Evolutionary conservation across 176 grass and related monocot species (phyloP).

Genomic region (Musa itinerans): DNA sequence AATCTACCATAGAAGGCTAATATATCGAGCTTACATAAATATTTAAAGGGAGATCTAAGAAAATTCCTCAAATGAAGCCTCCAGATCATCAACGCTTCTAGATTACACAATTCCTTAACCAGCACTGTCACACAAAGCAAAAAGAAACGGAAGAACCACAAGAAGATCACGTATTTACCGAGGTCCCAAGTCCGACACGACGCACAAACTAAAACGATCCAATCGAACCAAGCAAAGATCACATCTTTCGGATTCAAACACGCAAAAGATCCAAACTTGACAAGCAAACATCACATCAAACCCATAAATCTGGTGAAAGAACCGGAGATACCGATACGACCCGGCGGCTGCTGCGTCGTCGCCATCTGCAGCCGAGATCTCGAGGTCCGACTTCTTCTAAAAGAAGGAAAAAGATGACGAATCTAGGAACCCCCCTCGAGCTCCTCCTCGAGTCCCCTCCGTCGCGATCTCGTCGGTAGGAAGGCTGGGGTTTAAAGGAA

Average conservation of each 20-base stretch:
- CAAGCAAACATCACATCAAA: not conserved
- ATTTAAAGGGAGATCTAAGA: not conserved
- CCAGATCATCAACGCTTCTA: not conserved
- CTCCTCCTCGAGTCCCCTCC: not conserved
- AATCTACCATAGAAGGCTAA: not conserved
- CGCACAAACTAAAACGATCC: not conserved
- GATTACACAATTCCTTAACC: not conserved
- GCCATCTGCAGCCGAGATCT: conserved; percentile 28
- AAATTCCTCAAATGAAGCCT: not conserved
- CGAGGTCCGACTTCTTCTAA: not conserved
- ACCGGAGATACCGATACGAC: conserved; percentile 26
- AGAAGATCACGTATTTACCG: not conserved
- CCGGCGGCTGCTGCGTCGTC: conserved; percentile 22
- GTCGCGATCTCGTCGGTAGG: not conserved
- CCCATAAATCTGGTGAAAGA: not conserved
- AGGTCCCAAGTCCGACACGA: not conserved
- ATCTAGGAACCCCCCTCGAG: not conserved
- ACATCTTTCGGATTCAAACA: not conserved
- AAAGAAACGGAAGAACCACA: too few relatives aligned
- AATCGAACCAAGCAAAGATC: not conserved
- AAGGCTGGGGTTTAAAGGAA: not conserved
- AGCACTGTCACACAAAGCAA: not conserved
- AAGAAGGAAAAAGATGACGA: not conserved
- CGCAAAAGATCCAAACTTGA: conserved; percentile 11
- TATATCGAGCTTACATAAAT: not conserved